phyloP scores from a whole-genome alignment of 148 eudicot species.

The Amaranthus palmeri region DNA sequence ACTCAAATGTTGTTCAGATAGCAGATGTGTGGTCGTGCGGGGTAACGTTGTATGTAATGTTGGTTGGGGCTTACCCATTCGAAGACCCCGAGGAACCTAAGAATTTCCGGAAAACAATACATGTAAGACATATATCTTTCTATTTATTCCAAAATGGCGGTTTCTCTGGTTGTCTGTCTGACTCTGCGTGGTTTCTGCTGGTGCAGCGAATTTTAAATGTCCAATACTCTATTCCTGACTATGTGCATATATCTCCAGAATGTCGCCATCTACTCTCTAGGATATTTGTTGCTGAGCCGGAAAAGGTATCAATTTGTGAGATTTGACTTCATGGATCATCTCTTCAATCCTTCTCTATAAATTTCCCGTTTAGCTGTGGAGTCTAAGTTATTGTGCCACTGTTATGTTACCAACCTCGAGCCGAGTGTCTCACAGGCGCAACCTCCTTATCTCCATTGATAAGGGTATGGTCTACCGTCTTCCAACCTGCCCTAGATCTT shows the following conservation, averaged over 20 bases:
- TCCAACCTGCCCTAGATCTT: no score
- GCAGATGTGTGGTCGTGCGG: conserved; percentile 99
- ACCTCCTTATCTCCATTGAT: no score
- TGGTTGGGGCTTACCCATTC: conserved; percentile 91
- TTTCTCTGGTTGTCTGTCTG: conserved; percentile 20
- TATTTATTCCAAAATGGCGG: background rate
- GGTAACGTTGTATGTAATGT: conserved; percentile 88
- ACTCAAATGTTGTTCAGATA: conserved; percentile 33
- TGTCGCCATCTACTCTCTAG: conserved; percentile 86
- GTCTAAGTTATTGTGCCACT: no score
- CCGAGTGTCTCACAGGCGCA: no score
- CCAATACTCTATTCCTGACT: conserved; percentile 88
- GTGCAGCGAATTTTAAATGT: conserved; percentile 88
- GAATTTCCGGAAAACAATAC: conserved; percentile 84
- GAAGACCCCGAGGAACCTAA: conserved; percentile 95
- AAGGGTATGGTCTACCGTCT: no score
- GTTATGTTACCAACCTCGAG: no score
- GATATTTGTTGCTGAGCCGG: conserved; percentile 82
- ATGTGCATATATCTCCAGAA: conserved; percentile 83
- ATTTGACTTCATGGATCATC: background rate
- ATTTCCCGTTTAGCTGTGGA: no score
- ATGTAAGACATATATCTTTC: conserved; percentile 31
- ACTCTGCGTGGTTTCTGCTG: conserved; percentile 14
- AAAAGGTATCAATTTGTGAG: conserved; percentile 41
- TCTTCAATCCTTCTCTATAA: no score